phyloP scores from a whole-genome alignment of 225 moss, liverwort and hornwort species.

The Thuidium tamariscinum region DNA sequence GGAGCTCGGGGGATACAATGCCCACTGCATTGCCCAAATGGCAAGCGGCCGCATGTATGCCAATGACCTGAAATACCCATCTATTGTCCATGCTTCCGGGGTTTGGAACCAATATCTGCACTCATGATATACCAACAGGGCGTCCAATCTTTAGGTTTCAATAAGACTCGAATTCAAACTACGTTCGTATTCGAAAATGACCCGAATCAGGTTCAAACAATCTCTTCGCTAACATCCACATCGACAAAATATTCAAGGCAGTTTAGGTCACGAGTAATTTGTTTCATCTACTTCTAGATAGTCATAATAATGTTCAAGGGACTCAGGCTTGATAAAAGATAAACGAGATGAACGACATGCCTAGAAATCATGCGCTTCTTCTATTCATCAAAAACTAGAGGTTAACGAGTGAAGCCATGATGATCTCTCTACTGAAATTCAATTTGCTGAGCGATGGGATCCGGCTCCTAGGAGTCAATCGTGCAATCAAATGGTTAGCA shows the following conservation, averaged over 20 bases:
- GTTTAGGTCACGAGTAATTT: neutral
- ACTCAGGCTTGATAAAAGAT: neutral
- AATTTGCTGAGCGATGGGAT: neutral
- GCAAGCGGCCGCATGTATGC: slow-evolving; percentile 98
- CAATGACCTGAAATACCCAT: slow-evolving; percentile 80
- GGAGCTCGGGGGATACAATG: slow-evolving; percentile 69
- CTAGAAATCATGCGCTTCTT: neutral
- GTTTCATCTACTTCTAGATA: neutral
- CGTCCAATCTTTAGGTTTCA: neutral
- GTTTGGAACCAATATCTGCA: slow-evolving; percentile 99
- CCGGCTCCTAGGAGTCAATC: neutral
- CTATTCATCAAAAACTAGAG: neutral
- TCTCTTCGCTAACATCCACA: neutral
- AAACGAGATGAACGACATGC: neutral
- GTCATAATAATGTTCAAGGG: neutral
- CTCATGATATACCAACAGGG: neutral
- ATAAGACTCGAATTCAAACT: neutral
- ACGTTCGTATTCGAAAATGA: neutral
- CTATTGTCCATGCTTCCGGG: slow-evolving; percentile 85
- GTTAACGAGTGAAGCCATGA: neutral
- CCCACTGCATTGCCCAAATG: slow-evolving; percentile 99
- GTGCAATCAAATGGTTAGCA: neutral
- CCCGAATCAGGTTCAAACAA: neutral
- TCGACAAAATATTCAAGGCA: neutral
- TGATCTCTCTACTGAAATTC: neutral